These are phyloP conservation scores for Arachis stenosperma DNA, from an alignment of 306 rosid genomes.

Conservation along the genomic window DNA sequence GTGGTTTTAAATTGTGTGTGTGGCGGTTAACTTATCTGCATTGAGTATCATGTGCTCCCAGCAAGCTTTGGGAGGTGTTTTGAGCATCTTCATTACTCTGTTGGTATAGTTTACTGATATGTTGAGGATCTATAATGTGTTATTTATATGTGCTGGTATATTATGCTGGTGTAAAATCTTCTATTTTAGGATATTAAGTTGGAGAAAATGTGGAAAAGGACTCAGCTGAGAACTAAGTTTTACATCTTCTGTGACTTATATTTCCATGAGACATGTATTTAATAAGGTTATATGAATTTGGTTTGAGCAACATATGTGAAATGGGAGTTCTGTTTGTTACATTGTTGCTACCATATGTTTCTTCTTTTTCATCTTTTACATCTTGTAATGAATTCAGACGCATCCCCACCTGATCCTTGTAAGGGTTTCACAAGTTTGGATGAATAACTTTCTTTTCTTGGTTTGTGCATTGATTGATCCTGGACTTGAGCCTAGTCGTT, in stretches of 20 bases:
- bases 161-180: constrained; percentile 5
- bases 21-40: neutral
- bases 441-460: constrained; percentile 24
- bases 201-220: neutral
- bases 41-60: constrained; percentile 2
- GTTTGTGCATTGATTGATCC: constrained; percentile 10
- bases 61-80: constrained; percentile 8
- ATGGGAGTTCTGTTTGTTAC: neutral
- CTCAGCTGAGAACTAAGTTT: neutral
- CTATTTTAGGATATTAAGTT: neutral
- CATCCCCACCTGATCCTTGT: constrained; percentile 3
- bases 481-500: constrained; percentile 14
- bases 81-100: neutral
- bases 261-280: neutral
- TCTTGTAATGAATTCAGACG: neutral
- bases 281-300: constrained; percentile 23
- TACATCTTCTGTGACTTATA: neutral
- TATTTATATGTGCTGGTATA: constrained; percentile 3
- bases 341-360: neutral
- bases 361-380: neutral
- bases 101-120: neutral
- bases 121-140: constrained; percentile 4
- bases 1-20: neutral
- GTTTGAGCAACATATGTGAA: constrained; percentile 4
- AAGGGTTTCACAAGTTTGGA: constrained; percentile 20